Evolutionary conservation across 2,329 filamentous ascomycete genomes (phyloP), one percentile per base, ranked within the genome.

Genomic region (Colletotrichum agaves): DNA sequence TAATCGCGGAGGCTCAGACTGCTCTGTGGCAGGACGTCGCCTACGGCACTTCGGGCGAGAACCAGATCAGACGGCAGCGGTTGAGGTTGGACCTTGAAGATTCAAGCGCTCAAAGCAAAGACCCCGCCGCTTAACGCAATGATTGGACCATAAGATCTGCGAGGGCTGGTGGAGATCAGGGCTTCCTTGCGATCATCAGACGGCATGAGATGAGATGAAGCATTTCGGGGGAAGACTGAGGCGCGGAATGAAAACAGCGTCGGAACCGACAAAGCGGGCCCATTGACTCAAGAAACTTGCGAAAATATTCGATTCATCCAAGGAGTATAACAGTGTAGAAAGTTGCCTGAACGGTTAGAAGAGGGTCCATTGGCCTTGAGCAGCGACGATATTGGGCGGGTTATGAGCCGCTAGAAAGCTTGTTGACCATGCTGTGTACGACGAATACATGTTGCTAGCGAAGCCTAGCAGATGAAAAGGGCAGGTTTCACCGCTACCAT

Each of bases 131-230:
- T 31, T 49, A 49, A 43, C 46, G 39, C 44, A 6, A 37, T 64
- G 64, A 64, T 67, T 64, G 61, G 64, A 23, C 52, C 13, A 55
- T 60, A 41, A 33, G 47, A 55, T 64, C 23, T 23, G 33, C 47
- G 35, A 33, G 6, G 19, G 5, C 4, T 19, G 27, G 27, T 31
- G 17, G 21, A 41, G 21, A 33, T 19, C 8, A 19, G 65, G 65
- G 15, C 21, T 19, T 49, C 61, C 61, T 43, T 53, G 65, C 23
- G 39, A 21, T 15, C 47, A 53, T 60, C 61, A 43, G 61, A 64
- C 61, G 53, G 47, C 61, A 55, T 43, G 53, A 55, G 53, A 60
- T 67, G 47, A 60, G 61, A 64, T 67, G 65, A 67, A 55, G 61
- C 65, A 60, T 7, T 6, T 37, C 27, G 17, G n/a, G 23, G 23